These are phyloP conservation scores for Luffa aegyptiaca DNA, from an alignment of 306 rosid species.

Conservation along the genomic window DNA sequence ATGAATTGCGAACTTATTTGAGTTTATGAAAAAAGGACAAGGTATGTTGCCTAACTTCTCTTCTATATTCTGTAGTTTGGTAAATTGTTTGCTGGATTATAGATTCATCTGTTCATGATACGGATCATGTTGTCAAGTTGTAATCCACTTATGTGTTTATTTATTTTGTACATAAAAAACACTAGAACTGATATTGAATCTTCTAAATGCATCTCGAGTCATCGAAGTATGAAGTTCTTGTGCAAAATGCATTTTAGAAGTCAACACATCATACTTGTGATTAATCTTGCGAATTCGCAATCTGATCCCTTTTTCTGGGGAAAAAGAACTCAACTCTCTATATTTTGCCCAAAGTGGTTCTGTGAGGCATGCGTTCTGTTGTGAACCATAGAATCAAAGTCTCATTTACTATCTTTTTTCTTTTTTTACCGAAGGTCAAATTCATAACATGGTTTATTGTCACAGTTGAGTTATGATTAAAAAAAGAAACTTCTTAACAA, in stretches of 20 bases:
- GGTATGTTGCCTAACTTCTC: constrained; percentile 34
- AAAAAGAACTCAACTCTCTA: too few relatives aligned
- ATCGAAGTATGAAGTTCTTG: background rate
- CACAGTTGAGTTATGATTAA: background rate
- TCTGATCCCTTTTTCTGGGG: background rate
- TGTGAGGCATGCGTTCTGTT: background rate
- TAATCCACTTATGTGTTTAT: too few relatives aligned
- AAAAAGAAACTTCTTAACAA: background rate
- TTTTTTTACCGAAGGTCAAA: background rate
- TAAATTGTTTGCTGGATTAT: background rate
- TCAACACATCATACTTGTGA: background rate
- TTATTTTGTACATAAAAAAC: background rate
- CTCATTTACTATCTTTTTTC: background rate
- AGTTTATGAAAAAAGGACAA: constrained; percentile 41
- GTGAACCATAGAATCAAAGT: background rate
- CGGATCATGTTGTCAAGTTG: background rate
- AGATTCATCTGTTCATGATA: background rate
- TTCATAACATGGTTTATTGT: background rate
- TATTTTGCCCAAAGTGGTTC: background rate
- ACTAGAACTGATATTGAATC: background rate
- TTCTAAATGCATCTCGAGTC: background rate
- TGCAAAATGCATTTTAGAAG: background rate
- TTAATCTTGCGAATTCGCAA: background rate
- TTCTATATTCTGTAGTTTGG: background rate
- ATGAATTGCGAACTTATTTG: constrained; percentile 62